phyloP scores from a whole-genome alignment of 495 filamentous ascomycete genomes.

The Melanomma pulvis-pyrius region DNA sequence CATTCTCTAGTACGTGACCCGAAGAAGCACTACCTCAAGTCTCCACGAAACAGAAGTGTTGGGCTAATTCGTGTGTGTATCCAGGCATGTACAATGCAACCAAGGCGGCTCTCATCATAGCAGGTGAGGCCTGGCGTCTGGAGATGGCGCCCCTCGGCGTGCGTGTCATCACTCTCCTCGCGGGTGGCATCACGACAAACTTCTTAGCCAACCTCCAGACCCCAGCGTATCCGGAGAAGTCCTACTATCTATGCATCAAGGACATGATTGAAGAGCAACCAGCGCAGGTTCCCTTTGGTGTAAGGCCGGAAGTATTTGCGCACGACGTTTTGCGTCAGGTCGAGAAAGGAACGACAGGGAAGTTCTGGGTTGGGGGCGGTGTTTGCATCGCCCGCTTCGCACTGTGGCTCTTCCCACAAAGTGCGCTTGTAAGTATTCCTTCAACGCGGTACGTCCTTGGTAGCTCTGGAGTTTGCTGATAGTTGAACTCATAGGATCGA shows the following conservation, averaged over 20 bases:
- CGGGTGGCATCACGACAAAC: not conserved
- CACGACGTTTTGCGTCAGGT: not conserved
- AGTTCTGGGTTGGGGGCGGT: too few species aligned
- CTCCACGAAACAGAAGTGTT: not conserved
- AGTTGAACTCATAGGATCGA: too few species aligned
- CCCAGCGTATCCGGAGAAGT: not conserved
- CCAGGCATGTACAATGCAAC: conserved; percentile 2
- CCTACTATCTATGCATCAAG: conserved; percentile 5
- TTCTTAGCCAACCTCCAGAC: not conserved
- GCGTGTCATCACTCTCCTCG: not conserved
- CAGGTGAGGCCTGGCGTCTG: not conserved
- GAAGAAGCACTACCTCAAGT: not conserved
- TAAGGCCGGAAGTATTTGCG: not conserved
- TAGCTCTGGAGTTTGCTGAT: too few species aligned
- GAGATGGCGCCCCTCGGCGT: conserved; percentile 3
- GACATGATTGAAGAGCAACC: not conserved
- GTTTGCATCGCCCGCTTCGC: not conserved
- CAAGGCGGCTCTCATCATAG: not conserved
- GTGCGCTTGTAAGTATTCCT: not conserved
- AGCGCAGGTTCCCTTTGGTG: not conserved
- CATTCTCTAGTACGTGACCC: not conserved
- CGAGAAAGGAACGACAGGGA: not conserved
- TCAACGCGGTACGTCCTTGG: not conserved
- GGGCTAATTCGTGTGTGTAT: not conserved
- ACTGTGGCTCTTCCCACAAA: not conserved